Conservation (phyloP, 1,139 yeast species). For the Blastobotrys capitulatus region DNA sequence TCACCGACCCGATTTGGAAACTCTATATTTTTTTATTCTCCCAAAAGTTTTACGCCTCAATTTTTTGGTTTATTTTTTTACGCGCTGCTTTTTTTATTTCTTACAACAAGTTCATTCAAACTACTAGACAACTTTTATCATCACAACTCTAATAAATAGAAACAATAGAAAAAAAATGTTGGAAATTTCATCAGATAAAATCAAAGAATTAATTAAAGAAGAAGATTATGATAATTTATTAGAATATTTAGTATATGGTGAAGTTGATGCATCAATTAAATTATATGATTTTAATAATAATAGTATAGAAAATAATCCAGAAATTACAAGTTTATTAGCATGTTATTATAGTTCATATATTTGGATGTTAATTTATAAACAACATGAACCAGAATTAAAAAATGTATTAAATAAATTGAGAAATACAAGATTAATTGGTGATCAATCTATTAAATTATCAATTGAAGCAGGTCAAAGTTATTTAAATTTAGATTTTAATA, state of each 20-base stretch:
- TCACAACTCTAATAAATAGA: neutral
- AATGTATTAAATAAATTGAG: neutral
- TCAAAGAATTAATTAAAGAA: neutral
- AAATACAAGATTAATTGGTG: neutral
- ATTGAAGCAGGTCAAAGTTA: slow-evolving; percentile 1
- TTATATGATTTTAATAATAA: neutral
- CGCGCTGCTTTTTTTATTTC: too few species aligned
- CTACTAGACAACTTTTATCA: neutral
- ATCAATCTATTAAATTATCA: neutral
- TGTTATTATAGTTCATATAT: slow-evolving; percentile 4
- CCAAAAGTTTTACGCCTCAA: too few species aligned
- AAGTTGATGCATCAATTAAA: slow-evolving; percentile 4
- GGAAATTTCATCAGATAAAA: too few species aligned
- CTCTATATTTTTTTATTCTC: too few species aligned
- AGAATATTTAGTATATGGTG: neutral
- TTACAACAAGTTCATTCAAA: too few species aligned
- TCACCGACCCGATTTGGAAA: too few species aligned
- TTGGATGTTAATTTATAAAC: slow-evolving; percentile 6
- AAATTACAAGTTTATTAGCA: neutral
- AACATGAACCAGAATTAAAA: slow-evolving; percentile 3
- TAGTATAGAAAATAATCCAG: neutral
- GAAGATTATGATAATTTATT: neutral
- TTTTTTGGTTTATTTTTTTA: too few species aligned
- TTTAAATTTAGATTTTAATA: neutral
- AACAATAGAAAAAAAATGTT: neutral